Conservation (phyloP, 176 grass and related monocot genomes). For the Zoysia pacifica region DNA sequence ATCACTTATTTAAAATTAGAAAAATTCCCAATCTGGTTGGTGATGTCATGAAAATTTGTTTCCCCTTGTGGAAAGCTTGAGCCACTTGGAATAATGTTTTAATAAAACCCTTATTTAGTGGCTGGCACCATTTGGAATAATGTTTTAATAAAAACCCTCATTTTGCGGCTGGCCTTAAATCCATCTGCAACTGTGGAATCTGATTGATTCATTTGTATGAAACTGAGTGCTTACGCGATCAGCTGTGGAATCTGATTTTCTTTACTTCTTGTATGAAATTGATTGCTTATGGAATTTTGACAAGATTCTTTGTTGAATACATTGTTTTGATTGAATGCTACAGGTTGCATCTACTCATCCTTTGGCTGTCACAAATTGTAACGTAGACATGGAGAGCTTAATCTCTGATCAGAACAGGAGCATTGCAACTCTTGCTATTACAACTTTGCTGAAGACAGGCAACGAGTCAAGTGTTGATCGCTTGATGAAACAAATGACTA, state of each 20-base stretch:
- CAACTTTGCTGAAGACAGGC: constrained; percentile 93
- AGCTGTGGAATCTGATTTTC: neutral
- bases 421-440: constrained; percentile 97
- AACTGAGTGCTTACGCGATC: no score
- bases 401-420: constrained; percentile 98
- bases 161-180: no score
- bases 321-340: constrained; percentile 31
- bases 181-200: no score
- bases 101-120: neutral
- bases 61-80: neutral
- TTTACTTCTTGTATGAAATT: neutral
- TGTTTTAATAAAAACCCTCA: neutral
- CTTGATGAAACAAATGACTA: constrained; percentile 99
- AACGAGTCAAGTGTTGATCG: constrained; percentile 99
- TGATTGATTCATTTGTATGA: no score
- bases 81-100: neutral
- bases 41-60: constrained; percentile 6
- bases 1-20: neutral
- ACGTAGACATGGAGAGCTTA: constrained; percentile 99
- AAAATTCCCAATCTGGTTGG: neutral
- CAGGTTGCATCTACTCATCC: constrained; percentile 97
- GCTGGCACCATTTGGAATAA: neutral
- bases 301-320: constrained; percentile 21
- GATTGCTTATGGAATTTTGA: neutral
- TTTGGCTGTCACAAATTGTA: constrained; percentile 96